Base-by-base conservation (phyloP, 208 protist species). In the Trypanosoma vivax region DNA sequence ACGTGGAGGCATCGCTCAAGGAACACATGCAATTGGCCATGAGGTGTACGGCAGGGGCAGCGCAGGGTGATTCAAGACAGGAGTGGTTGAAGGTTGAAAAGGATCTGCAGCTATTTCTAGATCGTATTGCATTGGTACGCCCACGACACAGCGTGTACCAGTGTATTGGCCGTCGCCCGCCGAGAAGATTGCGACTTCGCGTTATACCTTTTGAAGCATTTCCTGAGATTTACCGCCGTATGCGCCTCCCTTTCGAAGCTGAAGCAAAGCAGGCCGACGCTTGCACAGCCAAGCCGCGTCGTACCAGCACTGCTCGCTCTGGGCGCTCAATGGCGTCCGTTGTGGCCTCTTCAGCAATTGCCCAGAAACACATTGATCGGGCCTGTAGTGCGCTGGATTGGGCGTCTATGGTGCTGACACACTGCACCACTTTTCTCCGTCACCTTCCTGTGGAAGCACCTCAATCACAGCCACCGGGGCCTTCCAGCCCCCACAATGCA, bases 201-300 rank as follows among this genome's bases (percentile, higher is more conserved):
- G 51, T 93, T 13, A 65, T 93, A 42, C 86, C 86, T 11, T 80
- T 85, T 50, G 79, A 87, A 33, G 75, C 79, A 5, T 93, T 93
- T 50, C 81, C 79, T 3, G 53, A 58, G 25, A 72, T 88, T 23
- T 67, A 68, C 11, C 76, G 64, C 33, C 72, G 70, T 41, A 73
- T 77, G 7, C 75, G 74, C 5, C 63, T 59, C 11, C 80, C 77
- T 9, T 79, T 79, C 54, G 62, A 64, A 30, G 40, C 52, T n/a
- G 62, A 78, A 29, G 73, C 76, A 28, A 41, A 60, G 53, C 63
- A 70, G 49, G 76, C 69, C 9, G 55, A 63, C 34, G 54, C 65
- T 29, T 64, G 31, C 21, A 62, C 64, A 58, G 52, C 54, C 2
- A 41, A 70, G 53, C 60, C 67, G 48, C 18, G 29, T 27, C 25